Conservation (phyloP, 2,329 filamentous ascomycete species). For the Cercospora canescens region DNA sequence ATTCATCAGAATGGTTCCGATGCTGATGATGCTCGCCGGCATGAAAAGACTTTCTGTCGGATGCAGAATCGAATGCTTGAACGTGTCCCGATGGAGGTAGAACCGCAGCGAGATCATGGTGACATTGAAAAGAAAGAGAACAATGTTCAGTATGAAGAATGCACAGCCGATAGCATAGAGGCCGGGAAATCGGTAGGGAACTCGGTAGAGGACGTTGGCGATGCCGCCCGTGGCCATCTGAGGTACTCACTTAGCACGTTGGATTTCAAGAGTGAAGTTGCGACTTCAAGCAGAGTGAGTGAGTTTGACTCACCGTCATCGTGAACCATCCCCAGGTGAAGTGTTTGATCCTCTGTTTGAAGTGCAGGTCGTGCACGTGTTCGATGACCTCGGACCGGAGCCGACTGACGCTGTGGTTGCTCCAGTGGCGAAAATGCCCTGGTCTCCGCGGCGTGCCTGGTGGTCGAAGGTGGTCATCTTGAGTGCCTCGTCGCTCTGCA, state of each 20-base stretch:
- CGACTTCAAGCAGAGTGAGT: background rate
- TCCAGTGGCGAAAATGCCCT: conserved; percentile 12
- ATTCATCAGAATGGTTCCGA: conserved; percentile 65
- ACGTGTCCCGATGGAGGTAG: conserved; percentile 67
- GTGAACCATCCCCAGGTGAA: conserved; percentile 81
- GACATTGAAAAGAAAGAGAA: conserved; percentile 71
- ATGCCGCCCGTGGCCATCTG: conserved; percentile 57
- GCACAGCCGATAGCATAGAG: conserved; percentile 50
- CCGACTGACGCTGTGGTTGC: conserved; percentile 10
- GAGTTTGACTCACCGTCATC: conserved; percentile 43
- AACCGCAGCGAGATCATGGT: conserved; percentile 68
- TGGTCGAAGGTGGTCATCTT: conserved; percentile 3
- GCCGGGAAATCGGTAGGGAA: conserved; percentile 45
- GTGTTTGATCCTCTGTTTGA: conserved; percentile 59
- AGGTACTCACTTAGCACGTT: conserved; percentile 45
- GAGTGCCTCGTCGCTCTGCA: background rate
- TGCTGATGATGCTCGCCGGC: conserved; percentile 66
- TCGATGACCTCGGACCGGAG: conserved; percentile 10
- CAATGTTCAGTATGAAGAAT: conserved; percentile 51
- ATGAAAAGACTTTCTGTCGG: conserved; percentile 78
- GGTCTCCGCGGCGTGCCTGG: background rate
- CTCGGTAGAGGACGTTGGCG: conserved; percentile 58
- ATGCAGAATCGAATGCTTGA: conserved; percentile 70
- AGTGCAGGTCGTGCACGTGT: conserved; percentile 41
- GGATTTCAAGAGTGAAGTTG: background rate